Evolutionary conservation across 345 rosid genomes (phyloP).

Genomic region (Carallia pectinifolia): DNA sequence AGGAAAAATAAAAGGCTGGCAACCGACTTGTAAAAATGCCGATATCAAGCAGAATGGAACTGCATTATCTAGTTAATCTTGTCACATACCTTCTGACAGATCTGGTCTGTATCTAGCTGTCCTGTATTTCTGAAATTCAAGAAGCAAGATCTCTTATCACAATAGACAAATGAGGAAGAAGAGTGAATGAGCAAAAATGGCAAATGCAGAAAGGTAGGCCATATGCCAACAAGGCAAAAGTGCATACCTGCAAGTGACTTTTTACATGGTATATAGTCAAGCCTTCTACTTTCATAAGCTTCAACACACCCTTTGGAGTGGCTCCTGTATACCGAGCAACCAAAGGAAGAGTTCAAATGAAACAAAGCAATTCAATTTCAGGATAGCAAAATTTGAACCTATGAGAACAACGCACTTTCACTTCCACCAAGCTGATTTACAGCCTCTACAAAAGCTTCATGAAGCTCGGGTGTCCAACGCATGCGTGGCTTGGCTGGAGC

Average conservation of each 20-base stretch:
- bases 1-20: neutral
- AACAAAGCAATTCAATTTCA: neutral
- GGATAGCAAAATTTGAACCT: neutral
- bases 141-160: conserved; percentile 20
- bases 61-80: conserved; percentile 4
- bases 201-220: neutral
- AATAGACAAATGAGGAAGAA: no score
- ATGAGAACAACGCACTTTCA: conserved; percentile 46
- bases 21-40: neutral
- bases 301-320: conserved; percentile 87
- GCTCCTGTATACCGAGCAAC: conserved; percentile 50
- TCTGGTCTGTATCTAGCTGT: conserved; percentile 75
- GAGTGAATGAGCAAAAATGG: conserved; percentile 5
- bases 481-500: conserved; percentile 70
- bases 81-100: conserved; percentile 61
- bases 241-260: conserved; percentile 79
- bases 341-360: conserved; percentile 23
- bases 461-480: conserved; percentile 95
- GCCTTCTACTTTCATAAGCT: conserved; percentile 78
- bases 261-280: conserved; percentile 91
- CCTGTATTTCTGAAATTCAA: conserved; percentile 79
- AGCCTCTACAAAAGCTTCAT: conserved; percentile 87
- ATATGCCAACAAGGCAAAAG: neutral
- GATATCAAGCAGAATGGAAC: neutral
- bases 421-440: conserved; percentile 85